Conservation (phyloP, 2,329 filamentous ascomycete species). For the Neoscytalidium dimidiatum region DNA sequence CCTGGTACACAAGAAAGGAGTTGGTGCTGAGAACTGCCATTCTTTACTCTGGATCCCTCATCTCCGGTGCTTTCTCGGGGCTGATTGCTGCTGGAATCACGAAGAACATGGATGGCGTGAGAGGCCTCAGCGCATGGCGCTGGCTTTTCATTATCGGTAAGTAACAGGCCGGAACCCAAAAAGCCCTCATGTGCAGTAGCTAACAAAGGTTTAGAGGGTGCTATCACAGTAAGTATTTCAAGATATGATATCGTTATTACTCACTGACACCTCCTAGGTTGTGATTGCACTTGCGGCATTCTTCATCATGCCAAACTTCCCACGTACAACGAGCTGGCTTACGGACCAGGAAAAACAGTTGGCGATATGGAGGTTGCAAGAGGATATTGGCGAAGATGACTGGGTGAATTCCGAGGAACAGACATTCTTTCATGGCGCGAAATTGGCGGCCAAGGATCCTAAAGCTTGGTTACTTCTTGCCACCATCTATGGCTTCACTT, state of each 20-base stretch:
- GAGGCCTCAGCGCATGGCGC: constrained; percentile 37
- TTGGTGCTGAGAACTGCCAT: constrained; percentile 54
- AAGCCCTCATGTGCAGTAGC: background rate
- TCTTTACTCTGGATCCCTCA: constrained; percentile 53
- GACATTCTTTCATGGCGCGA: constrained; percentile 34
- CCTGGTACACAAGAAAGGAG: constrained; percentile 57
- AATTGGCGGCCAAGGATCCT: constrained; percentile 32
- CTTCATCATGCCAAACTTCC: constrained; percentile 13
- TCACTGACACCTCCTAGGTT: background rate
- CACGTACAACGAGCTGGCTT: background rate
- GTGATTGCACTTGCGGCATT: background rate
- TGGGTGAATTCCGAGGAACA: constrained; percentile 31
- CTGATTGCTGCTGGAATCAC: constrained; percentile 57
- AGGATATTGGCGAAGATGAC: constrained; percentile 36
- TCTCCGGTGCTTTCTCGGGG: constrained; percentile 55
- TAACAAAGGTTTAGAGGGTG: background rate
- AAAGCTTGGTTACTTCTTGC: constrained; percentile 39
- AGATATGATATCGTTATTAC: background rate
- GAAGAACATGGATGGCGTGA: constrained; percentile 34
- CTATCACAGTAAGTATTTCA: background rate
- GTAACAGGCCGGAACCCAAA: no score
- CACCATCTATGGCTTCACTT: constrained; percentile 40
- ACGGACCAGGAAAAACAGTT: background rate
- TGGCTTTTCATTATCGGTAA: constrained; percentile 30
- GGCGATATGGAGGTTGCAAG: constrained; percentile 30